These are phyloP conservation scores for Trypanosoma cruzi DNA, from an alignment of 208 protist species.

Conservation along the genomic window DNA sequence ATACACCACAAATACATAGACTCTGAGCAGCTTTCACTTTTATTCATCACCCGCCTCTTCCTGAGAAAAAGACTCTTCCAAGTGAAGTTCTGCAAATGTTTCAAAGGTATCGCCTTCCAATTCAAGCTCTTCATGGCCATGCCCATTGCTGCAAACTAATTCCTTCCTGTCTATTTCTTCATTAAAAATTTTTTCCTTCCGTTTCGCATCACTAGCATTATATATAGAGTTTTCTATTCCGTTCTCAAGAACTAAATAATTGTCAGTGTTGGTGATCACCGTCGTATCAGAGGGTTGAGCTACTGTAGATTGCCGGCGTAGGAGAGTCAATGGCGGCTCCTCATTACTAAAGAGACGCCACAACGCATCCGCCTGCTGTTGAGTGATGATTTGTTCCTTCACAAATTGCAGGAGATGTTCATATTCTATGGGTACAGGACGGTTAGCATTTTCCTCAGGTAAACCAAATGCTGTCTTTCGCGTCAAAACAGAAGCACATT, in stretches of 20 bases:
- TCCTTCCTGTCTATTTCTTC: conserved; percentile 6
- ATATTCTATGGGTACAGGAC: conserved; percentile 69
- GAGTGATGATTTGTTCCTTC: conserved; percentile 79
- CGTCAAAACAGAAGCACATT: conserved; percentile 67
- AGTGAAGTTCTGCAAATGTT: conserved; percentile 45
- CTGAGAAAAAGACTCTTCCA: conserved; percentile 21
- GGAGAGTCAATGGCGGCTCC: conserved; percentile 21
- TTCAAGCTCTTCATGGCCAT: conserved; percentile 11
- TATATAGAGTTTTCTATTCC: not conserved
- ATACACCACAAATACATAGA: not conserved
- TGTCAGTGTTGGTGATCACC: not conserved
- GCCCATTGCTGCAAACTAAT: conserved; percentile 11
- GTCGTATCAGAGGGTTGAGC: not conserved
- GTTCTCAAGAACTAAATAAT: not conserved
- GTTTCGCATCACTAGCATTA: not conserved
- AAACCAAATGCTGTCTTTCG: conserved; percentile 57
- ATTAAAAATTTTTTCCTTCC: not conserved
- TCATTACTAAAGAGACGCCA: conserved; percentile 71
- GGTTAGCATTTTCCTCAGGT: conserved; percentile 32
- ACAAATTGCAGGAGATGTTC: conserved; percentile 80
- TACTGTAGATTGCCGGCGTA: conserved; percentile 13
- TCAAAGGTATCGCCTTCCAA: conserved; percentile 39
- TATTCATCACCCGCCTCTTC: conserved; percentile 18
- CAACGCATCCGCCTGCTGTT: conserved; percentile 62
- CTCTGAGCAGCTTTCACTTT: not conserved